Percentiles rank a stretch among this genome's conserved stretches.
These are phyloP conservation scores for Auriculariales sp. DNA, from an alignment of 768 basidiomycete genomes.

Conservation along the genomic window DNA sequence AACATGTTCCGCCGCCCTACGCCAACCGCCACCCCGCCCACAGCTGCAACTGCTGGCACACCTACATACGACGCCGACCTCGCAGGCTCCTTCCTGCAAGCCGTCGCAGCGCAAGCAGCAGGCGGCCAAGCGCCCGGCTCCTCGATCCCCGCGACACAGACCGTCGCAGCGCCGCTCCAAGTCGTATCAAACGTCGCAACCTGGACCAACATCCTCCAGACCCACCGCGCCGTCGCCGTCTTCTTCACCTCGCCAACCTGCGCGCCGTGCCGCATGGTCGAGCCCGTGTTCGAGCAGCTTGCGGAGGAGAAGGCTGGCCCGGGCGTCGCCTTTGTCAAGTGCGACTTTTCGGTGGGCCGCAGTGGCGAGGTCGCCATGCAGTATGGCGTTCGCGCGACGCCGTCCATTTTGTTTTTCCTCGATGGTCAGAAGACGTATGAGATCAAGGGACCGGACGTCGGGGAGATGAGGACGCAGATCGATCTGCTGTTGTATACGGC, in stretches of 20 bases:
- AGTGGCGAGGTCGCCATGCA: constrained; percentile 43
- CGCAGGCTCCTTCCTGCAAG: constrained; percentile 28
- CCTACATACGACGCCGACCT: constrained; percentile 35
- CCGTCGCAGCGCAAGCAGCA: constrained; percentile 16
- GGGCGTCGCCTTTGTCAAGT: constrained; percentile 68
- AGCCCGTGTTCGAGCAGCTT: constrained; percentile 68
- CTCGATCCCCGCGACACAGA: constrained; percentile 25
- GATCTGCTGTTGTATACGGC: constrained; percentile 62
- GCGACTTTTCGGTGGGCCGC: constrained; percentile 63
- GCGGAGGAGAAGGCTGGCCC: constrained; percentile 41
- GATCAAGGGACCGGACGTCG: constrained; percentile 54
- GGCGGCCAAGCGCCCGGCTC: constrained; percentile 24
- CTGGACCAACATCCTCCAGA: constrained; percentile 46
- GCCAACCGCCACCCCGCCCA: constrained; percentile 23
- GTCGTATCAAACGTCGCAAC: constrained; percentile 61
- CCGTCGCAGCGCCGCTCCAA: constrained; percentile 49
- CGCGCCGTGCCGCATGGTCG: constrained; percentile 69
- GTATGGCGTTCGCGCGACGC: constrained; percentile 62
- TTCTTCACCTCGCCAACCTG: constrained; percentile 73
- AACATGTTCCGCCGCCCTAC: constrained; percentile 62
- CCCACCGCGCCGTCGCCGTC: constrained; percentile 59
- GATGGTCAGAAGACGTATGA: constrained; percentile 60
- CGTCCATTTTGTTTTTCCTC: constrained; percentile 81
- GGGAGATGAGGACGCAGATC: constrained; percentile 57
- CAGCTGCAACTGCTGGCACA: constrained; percentile 17